A percentile compares a stretch with the other conserved stretches of the same genome.
phyloP scores from a whole-genome alignment of 169 alveolate species.

The Besnoitia besnoiti region DNA sequence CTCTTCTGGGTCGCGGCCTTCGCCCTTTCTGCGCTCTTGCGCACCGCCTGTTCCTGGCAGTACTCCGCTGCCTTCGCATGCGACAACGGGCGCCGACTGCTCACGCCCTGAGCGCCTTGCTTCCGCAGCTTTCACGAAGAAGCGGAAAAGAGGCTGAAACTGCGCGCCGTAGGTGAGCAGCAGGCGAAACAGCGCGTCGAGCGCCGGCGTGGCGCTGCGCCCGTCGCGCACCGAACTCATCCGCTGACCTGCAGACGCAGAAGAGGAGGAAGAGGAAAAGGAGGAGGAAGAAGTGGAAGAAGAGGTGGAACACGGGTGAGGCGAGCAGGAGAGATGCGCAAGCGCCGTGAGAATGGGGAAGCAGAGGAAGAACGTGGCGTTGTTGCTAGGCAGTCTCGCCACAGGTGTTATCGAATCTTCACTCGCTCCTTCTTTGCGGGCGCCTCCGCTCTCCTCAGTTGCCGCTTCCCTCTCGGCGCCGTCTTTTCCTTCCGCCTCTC shows the following conservation, averaged over 20 bases:
- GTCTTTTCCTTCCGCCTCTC: not conserved
- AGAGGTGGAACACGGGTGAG: not conserved
- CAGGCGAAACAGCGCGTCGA: not conserved
- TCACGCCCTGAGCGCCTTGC: too few species aligned
- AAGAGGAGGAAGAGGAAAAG: not conserved
- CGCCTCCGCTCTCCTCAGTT: not conserved
- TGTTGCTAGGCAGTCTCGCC: not conserved
- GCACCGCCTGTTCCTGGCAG: too few species aligned
- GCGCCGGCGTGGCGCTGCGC: not conserved
- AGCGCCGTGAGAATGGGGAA: not conserved
- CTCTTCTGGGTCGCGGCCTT: too few species aligned
- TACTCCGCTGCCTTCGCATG: too few species aligned
- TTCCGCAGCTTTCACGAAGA: not conserved
- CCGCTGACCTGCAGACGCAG: not conserved
- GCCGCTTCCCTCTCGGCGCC: not conserved
- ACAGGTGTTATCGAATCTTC: not conserved
- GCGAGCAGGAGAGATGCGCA: not conserved
- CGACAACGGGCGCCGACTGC: too few species aligned
- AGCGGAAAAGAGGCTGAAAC: not conserved
- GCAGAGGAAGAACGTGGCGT: not conserved
- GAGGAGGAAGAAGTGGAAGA: not conserved
- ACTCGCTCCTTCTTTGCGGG: not conserved
- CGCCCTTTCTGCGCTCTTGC: too few species aligned
- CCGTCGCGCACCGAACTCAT: not conserved
- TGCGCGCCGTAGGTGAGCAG: not conserved